phyloP scores from a whole-genome alignment of 768 basidiomycete species.

The Mycena metata region DNA sequence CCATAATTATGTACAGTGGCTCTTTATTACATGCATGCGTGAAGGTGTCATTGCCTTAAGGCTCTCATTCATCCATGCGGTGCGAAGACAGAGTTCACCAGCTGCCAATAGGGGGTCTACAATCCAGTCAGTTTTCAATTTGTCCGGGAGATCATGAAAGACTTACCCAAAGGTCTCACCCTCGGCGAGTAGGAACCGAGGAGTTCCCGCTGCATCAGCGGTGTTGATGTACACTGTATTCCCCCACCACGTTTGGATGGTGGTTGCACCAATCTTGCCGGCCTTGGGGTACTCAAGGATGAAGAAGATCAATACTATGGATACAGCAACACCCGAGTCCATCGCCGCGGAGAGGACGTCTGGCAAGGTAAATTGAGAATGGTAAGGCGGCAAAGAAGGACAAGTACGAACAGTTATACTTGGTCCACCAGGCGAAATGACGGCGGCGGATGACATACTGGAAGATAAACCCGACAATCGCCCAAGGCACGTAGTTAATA shows the following conservation, averaged over 20 bases:
- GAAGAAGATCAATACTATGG: conserved; percentile 75
- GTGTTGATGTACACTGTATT: conserved; percentile 39
- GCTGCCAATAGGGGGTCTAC: too few species aligned
- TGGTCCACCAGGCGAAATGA: conserved; percentile 74
- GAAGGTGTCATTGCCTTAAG: too few species aligned
- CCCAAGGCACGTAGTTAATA: conserved; percentile 86
- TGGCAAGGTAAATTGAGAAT: background rate
- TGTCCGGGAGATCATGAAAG: too few species aligned
- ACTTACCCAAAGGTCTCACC: too few species aligned
- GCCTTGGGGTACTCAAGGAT: conserved; percentile 57
- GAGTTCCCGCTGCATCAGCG: too few species aligned
- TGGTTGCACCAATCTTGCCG: conserved; percentile 50
- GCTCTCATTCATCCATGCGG: too few species aligned
- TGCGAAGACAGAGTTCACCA: too few species aligned
- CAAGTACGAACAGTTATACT: conserved; percentile 70
- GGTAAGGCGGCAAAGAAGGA: background rate
- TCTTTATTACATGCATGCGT: too few species aligned
- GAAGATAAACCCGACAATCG: conserved; percentile 78
- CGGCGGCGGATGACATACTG: conserved; percentile 74
- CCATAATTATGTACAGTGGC: too few species aligned
- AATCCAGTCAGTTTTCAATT: too few species aligned
- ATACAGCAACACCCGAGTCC: conserved; percentile 76
- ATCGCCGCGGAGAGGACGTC: conserved; percentile 80
- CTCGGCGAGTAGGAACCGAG: too few species aligned
- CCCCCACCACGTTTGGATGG: conserved; percentile 53